Base-by-base conservation (phyloP, 2,329 filamentous ascomycete genomes). In the Teratosphaeria zuluensis region DNA sequence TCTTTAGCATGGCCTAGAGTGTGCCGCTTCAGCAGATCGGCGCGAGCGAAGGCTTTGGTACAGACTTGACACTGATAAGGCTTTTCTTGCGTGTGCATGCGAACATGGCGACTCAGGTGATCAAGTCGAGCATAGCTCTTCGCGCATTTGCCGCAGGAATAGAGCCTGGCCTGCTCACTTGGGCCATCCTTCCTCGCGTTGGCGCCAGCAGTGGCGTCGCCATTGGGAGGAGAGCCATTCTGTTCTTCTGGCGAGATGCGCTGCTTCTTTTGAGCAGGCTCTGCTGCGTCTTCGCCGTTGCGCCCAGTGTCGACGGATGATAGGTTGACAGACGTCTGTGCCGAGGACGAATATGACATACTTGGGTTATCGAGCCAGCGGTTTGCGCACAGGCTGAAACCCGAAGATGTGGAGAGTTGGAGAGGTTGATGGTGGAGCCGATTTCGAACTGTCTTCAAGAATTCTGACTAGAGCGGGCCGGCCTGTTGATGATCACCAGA, bases 91-190 rank as follows among this genome's bases (percentile, higher is more conserved):
- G 66, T 70, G 61, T 72, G 79, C 61, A 79, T 78, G 62, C 80
- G 76, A 51, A 81, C 78, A 70, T 82, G 80, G 53, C 80, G 76
- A 56, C 75, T 77, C 28, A 82, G 71, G 68, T 82, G 79, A 66
- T 82, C 80, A 4, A 78, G 74, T 31, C 80, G 74, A 11, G 76
- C 77, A 67, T 81, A 82, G 56, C 73, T 77, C 55, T 77, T 79
- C 60, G 76, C 75, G 67, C 80, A 82, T 56, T 77, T 77, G 60
- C 77, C 77, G 64, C 80, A 82, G 64, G 78, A 77, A 64, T 79
- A 81, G 19, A 74, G 66, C 48, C 69, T 62, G 2, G 19, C 16
- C 35, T 60, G 54, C 28, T 53, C 58, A 31, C 24, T 46, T 1
- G 56, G 35, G 8, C 42, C 53, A 19, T 63, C 55, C 19, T 51